phyloP scores from a whole-genome alignment of 192 early-diverging fungal genomes.

The Chytriomyces sp. region DNA sequence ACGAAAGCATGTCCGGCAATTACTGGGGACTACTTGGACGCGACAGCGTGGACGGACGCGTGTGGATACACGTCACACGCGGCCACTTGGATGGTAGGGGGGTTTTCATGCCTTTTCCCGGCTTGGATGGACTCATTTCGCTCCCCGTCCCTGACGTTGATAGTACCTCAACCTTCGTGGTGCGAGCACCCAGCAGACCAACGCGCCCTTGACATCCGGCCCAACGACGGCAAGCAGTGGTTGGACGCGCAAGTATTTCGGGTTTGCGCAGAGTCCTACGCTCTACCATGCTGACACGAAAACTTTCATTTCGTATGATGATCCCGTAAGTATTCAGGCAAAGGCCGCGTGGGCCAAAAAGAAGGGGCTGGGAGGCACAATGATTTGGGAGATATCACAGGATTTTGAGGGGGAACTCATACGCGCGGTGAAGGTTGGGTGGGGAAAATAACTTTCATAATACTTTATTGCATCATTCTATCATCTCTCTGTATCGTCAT shows the following conservation, averaged over 20 bases:
- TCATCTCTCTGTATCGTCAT: too few relatives aligned
- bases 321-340: constrained; percentile 58
- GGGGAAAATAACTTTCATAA: too few relatives aligned
- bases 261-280: constrained; percentile 55
- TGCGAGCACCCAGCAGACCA: constrained; percentile 59
- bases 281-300: constrained; percentile 49
- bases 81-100: constrained; percentile 64
- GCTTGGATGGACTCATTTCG: too few relatives aligned
- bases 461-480: too few relatives aligned
- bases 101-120: too few relatives aligned
- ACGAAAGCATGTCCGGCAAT: background rate
- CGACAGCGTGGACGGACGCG: constrained; percentile 1
- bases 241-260: constrained; percentile 62
- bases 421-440: background rate
- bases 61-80: background rate
- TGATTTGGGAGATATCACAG: constrained; percentile 24
- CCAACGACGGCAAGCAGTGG: constrained; percentile 47
- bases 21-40: background rate
- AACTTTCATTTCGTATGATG: constrained; percentile 76
- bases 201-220: constrained; percentile 47
- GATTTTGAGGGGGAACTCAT: constrained; percentile 17
- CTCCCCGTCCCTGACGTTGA: too few relatives aligned
- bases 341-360: constrained; percentile 63
- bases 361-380: constrained; percentile 43
- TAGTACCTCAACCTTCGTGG: constrained; percentile 64